phyloP scores from a whole-genome alignment of 108 stramenopile genomes.

The Nannochloropsis salina region DNA sequence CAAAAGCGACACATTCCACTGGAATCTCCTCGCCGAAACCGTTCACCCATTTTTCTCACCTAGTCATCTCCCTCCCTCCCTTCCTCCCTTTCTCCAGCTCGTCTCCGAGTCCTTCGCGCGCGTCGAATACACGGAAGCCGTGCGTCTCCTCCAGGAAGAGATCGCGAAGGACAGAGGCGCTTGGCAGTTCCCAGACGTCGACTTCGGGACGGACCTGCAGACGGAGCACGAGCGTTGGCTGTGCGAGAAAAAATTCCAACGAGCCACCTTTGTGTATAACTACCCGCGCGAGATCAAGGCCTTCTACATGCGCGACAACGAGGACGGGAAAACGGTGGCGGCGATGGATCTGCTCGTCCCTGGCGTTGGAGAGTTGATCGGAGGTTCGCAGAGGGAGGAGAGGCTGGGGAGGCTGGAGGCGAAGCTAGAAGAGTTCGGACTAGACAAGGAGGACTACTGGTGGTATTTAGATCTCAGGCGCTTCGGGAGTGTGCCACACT shows the following conservation, averaged over 20 bases:
- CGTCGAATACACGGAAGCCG: conserved; percentile 80
- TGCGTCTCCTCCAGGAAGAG: conserved; percentile 78
- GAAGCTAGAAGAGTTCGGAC: conserved; percentile 76
- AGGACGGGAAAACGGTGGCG: conserved; percentile 90
- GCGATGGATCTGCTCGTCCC: conserved; percentile 98
- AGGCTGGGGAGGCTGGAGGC: conserved; percentile 76
- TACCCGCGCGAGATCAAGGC: conserved; percentile 96
- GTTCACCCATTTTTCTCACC: no score
- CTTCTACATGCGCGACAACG: conserved; percentile 98
- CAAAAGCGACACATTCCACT: no score
- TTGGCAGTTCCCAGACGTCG: conserved; percentile 94
- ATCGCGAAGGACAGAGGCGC: conserved; percentile 88
- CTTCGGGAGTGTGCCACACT: conserved; percentile 90
- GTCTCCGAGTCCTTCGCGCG: conserved; percentile 50
- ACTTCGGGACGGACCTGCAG: conserved; percentile 92
- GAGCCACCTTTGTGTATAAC: conserved; percentile 92
- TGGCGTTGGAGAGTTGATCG: conserved; percentile 96
- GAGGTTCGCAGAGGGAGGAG: conserved; percentile 88
- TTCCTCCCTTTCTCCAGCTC: not conserved
- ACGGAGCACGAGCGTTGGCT: conserved; percentile 97
- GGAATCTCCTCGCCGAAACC: no score
- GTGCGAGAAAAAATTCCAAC: conserved; percentile 77
- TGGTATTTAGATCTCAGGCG: conserved; percentile 56
- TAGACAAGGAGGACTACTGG: conserved; percentile 87
- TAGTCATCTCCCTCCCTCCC: not conserved